Base-by-base conservation (phyloP, 2,329 filamentous ascomycete species). In the Sporothrix sp. region DNA sequence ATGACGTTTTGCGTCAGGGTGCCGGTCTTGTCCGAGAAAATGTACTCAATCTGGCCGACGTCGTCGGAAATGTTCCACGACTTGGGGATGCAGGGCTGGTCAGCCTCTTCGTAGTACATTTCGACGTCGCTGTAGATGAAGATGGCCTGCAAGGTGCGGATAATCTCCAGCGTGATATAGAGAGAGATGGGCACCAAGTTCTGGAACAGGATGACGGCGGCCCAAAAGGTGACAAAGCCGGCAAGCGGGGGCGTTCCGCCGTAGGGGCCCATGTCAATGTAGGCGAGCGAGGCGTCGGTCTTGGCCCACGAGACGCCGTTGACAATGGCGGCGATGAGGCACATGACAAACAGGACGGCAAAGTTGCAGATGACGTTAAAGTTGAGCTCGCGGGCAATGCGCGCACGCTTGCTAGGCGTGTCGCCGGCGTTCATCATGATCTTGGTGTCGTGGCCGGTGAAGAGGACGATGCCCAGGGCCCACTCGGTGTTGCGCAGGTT, bases 1-100 rank as follows among this genome's bases (percentile, higher is more conserved):
- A 95, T 60, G 21, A 60, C 58, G 45, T 60, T 60, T 50, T 60
- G 58, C 1, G 58, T 60, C 39, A 60, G 49, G 1, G 58, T 60
- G 40, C 58, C 58, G 2, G 58, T 60, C 54, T 60, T 60, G 56
- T 60, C 58, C 20, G 58, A 60, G 43, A 98, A 98, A 58, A 98
- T 95, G 71, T 97, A 98, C 68, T 97, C 93, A 56, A 98, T 95
- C 68, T 98, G 93, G 11, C 93, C 93, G 42, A 98, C 75, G 61
- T 98, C 94, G 63, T 98, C 93, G 1, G 91, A 97, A 46, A 98
- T 97, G 64, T 97, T 98, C 93, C 93, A 98, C 0, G 90, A 89
- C 63, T 97, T 97, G 5, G 94, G 93, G 10, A 95, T 88, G 63
- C 94, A 98, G 2, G 91, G 89, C 62, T 95, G 90, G 61, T 95